Evolutionary conservation across 352 stramenopile species (phyloP), one percentile per base, ranked within the genome.

Genomic region (Phytophthora hybrid): DNA sequence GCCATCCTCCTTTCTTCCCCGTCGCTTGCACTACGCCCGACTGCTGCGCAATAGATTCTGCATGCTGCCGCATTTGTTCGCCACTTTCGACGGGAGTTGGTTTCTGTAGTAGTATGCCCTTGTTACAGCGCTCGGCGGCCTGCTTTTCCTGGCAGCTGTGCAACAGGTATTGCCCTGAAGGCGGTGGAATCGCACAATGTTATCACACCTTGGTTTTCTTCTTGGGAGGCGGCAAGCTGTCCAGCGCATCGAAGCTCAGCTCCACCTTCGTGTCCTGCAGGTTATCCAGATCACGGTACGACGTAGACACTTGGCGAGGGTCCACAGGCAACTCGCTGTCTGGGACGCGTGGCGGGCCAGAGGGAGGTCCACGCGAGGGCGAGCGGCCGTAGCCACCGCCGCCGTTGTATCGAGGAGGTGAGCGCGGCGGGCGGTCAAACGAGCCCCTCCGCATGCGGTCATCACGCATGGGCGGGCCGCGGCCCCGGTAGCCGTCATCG

Each of bases 241-340:
- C 85, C 21, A 96, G 76, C 31, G 86, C 88, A 52, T 95, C 85
- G 69, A 96, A 96, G 62, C 83, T 93, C 65, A 96, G 67, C 66
- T 96, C 88, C 55, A 96, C 89, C 73, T 94, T 93, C 6, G 87
- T 90, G 59, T 94, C 85, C 63, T 93, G 82, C 29, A 96, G 64
- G 49, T 93, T 93, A 78, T 96, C 89, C 65, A 96, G 69, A 59
- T 96, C 89, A 47, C 91, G 88, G 66, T 96, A 96, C 53, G 86
- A 96, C 47, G 88, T 93, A n/a, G 82, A 91, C 21, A 95, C 74
- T 71, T 93, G 85, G 16, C 89, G 89, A 31, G 89, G 89, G 63
- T 95, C 89, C 57, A 94, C 85, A 3, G 89, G 89, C 26, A 94
- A 64, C n/a, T 91, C 81, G 18, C 84, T 75, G 18, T 94, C 88